Evolutionary conservation across 495 filamentous ascomycete genomes (phyloP), one percentile per base, ranked within the genome.

Genomic region (Coniosporium apollinis): DNA sequence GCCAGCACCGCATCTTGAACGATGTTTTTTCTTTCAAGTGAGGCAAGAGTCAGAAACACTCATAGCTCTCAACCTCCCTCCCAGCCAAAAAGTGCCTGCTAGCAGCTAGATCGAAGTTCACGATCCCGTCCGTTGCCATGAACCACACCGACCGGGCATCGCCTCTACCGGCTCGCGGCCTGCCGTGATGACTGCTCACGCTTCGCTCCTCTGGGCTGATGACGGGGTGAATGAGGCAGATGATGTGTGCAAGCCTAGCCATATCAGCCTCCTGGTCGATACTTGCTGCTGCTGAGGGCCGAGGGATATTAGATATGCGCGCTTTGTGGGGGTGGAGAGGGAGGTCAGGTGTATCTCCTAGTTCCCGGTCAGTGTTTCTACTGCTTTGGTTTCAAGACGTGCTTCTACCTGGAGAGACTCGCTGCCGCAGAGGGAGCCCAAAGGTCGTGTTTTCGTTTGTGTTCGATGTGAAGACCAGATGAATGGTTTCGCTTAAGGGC

Each of bases 61-160:
- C 50, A 28, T 36, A 38, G 20, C 33, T 43, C 19, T 47, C 48
- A 22, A 54, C 31, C 35, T 51, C 43, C 33, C 38, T 37, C 10
- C 42, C 42, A 3, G 33, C 38, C 13, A 47, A 19, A 28, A 47
- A 40, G 34, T 29, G 39, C 31, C 34, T 24, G 10, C 28, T 39
- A 3, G 24, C 30, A 19, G 20, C 20, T 18, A 30, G 21, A n/a
- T 41, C 39, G 17, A 54, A 45, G 7, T 19, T 17, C 16, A 52
- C 40, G 29, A 30, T 5, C 9, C 30, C 44, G 25, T 53, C 47
- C 11, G 32, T 19, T 4, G 33, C 10, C 28, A 14, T 41, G 10
- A 53, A 37, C 22, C 30, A 33, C 9, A 43, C 21, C 29, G 38
- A 41, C n/a, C 26, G 10, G n/a, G 22, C 17, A 7, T 19, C n/a